Evolutionary conservation across 495 filamentous ascomycete genomes (phyloP), one percentile per base, ranked within the genome.

Genomic region (Polyplosphaeria fusca): DNA sequence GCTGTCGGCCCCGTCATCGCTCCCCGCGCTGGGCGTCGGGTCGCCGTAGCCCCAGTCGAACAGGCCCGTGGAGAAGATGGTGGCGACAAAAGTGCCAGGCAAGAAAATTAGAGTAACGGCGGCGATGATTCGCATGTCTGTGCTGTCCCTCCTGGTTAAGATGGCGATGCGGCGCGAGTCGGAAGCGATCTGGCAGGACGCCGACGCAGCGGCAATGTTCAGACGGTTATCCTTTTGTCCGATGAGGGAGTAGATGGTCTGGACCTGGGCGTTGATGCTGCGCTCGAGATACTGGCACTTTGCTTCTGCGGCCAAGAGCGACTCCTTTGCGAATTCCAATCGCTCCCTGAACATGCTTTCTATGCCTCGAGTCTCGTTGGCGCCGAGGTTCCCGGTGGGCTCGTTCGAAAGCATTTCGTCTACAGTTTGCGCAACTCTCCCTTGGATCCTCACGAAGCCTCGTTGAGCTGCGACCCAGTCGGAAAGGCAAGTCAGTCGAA

Each of bases 211-310:
- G 9, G 19, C 5, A 24, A 49, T 41, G 47, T 58, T 58, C 16
- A 58, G 26, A 9, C 55, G 46, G 24, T 58, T 58, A 24, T 51
- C 47, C 22, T 50, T 52, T 22, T 58, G 55, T 9, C 40, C 46
- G 13, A 58, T 58, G 45, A 58, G 46, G 40, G 37, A 32, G 38
- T 58, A 58, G 24, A 58, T 44, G 14, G 52, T 55, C 27, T 55
- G 52, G 2, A 55, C 52, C 22, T 55, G 52, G 11, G 52, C 41
- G 28, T 22, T 24, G 27, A 55, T 55, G 22, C 40, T 45, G 3
- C 52, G 40, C 22, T 55, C 52, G 26, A 55, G 52, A 28, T 55
- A 55, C 52, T 46, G 40, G 19, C 52, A 55, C 19, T 55, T 55
- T 27, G 23, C 25, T 30, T 55, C 52, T 22, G 52, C 52, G 22